These are phyloP conservation scores for Raddia guianensis DNA, from an alignment of 176 grass and related monocot species.

Conservation along the genomic window DNA sequence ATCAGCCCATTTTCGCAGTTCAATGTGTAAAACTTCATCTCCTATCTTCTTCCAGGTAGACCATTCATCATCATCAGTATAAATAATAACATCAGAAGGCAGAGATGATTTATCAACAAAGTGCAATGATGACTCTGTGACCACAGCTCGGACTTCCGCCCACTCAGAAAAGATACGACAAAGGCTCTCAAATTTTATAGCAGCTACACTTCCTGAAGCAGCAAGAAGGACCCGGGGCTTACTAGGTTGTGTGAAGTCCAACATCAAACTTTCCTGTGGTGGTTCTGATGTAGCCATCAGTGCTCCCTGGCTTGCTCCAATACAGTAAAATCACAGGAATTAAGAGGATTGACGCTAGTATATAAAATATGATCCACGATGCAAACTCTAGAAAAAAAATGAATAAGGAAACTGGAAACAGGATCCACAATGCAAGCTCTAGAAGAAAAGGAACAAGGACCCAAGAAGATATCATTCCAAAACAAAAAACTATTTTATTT, in stretches of 20 bases:
- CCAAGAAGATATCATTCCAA: background rate
- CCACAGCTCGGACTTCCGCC: constrained; percentile 82
- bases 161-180: constrained; percentile 80
- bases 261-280: constrained; percentile 42
- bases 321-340: constrained; percentile 5
- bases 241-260: constrained; percentile 37
- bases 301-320: background rate
- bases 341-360: constrained; percentile 17
- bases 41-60: constrained; percentile 94
- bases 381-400: constrained; percentile 1
- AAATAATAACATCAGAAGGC: constrained; percentile 55
- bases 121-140: constrained; percentile 69
- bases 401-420: background rate
- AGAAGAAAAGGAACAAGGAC: constrained; percentile 23
- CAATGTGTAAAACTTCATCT: constrained; percentile 89
- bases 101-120: constrained; percentile 72
- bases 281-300: constrained; percentile 55
- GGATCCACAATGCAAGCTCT: background rate
- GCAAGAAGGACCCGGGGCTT: constrained; percentile 81
- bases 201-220: constrained; percentile 87
- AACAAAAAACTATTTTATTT: background rate
- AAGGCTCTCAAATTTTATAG: constrained; percentile 90
- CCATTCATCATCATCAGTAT: constrained; percentile 92
- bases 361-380: constrained; percentile 7
- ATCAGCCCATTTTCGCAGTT: constrained; percentile 94